These are phyloP conservation scores for Debaryomyces maramus DNA, from an alignment of 805 yeast species.

Conservation along the genomic window DNA sequence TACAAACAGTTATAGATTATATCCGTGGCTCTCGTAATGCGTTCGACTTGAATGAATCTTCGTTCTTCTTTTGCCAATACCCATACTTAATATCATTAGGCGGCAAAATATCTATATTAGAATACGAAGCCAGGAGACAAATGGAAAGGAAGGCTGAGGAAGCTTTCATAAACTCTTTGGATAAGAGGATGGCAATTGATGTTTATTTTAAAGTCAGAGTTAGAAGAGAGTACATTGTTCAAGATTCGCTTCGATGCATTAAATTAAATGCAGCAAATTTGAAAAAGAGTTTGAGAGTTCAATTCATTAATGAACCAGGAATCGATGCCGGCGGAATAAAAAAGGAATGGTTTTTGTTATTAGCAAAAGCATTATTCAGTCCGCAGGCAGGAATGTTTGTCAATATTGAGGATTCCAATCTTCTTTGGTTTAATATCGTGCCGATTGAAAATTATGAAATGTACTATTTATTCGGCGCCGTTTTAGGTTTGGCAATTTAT, in stretches of 20 bases:
- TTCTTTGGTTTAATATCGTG: constrained; percentile 70
- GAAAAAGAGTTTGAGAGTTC: constrained; percentile 73
- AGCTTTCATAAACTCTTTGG: constrained; percentile 76
- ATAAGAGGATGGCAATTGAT: constrained; percentile 58
- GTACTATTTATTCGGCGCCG: constrained; percentile 79
- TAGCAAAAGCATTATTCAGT: constrained; percentile 68
- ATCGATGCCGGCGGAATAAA: constrained; percentile 93
- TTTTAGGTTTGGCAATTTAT: constrained; percentile 86
- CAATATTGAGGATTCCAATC: constrained; percentile 65
- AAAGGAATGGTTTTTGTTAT: constrained; percentile 88
- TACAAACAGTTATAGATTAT: constrained; percentile 47
- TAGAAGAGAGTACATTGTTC: constrained; percentile 63
- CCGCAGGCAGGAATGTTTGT: constrained; percentile 67
- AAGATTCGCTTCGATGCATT: constrained; percentile 71
- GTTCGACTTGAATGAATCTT: constrained; percentile 18
- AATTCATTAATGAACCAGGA: constrained; percentile 87
- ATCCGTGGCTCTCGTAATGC: constrained; percentile 42
- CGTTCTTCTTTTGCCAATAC: constrained; percentile 72
- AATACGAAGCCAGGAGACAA: constrained; percentile 73
- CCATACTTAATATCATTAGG: constrained; percentile 84
- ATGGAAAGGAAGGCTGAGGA: constrained; percentile 90
- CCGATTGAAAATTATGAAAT: constrained; percentile 49
- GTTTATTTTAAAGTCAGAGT: constrained; percentile 70
- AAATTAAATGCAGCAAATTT: constrained; percentile 57
- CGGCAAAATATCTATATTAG: constrained; percentile 75